A percentile compares a stretch with the other conserved stretches of the same genome.
Conservation (phyloP, 306 rosid species). For the Betula pendula region DNA sequence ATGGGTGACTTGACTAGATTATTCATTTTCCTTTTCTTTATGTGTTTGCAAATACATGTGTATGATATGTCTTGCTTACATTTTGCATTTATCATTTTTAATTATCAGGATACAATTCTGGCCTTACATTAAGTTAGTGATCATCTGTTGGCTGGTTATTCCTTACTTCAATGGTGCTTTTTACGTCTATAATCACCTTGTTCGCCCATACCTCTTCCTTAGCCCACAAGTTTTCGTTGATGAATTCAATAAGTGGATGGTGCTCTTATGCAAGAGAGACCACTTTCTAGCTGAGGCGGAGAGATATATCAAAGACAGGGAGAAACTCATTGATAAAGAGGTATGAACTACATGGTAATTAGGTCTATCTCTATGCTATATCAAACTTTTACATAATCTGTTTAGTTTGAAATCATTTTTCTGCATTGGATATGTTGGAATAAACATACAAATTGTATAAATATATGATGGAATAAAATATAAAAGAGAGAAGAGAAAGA, state of each 20-base stretch:
- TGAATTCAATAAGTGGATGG: slow-evolving; percentile 32
- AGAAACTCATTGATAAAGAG: slow-evolving; percentile 49
- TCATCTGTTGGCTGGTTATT: slow-evolving; percentile 39
- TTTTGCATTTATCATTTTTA: slow-evolving; percentile 9
- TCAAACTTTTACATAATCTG: too few relatives aligned
- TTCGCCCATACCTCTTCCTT: slow-evolving; percentile 26
- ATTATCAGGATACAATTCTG: slow-evolving; percentile 49
- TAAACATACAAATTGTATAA: too few relatives aligned
- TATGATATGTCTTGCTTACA: background rate
- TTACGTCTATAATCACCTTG: slow-evolving; percentile 37
- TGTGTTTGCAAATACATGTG: background rate
- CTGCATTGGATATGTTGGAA: too few relatives aligned
- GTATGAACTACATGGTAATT: slow-evolving; percentile 22
- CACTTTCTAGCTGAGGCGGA: slow-evolving; percentile 42
- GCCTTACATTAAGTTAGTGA: slow-evolving; percentile 51
- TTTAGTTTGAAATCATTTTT: too few relatives aligned
- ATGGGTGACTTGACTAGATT: too few relatives aligned
- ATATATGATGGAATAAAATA: too few relatives aligned
- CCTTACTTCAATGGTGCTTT: slow-evolving; percentile 57
- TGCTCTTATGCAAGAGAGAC: slow-evolving; percentile 28
- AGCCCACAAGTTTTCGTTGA: slow-evolving; percentile 14
- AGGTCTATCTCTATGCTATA: background rate
- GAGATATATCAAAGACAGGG: slow-evolving; percentile 37
- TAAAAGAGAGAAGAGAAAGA: too few relatives aligned
- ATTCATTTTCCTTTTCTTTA: background rate